phyloP scores from a whole-genome alignment of 108 stramenopile species.

The Conticribra guillardii region DNA sequence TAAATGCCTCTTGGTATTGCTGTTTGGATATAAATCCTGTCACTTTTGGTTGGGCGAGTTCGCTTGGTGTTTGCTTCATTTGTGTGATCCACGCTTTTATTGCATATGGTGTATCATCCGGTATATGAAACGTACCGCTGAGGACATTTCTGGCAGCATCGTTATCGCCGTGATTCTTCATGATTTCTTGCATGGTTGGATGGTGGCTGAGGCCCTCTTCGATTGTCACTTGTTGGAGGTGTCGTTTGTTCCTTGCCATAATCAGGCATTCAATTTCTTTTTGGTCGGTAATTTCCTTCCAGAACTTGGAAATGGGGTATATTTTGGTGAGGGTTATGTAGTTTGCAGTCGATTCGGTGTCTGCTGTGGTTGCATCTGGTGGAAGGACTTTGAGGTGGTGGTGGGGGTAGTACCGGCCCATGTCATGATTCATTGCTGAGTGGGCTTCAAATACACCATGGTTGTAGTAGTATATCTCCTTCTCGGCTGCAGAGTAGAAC shows the following conservation, averaged over 20 bases:
- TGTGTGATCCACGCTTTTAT: not conserved
- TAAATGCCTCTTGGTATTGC: conserved; percentile 14
- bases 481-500: not conserved
- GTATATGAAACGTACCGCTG: not conserved
- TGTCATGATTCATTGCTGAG: not conserved
- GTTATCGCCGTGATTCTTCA: not conserved
- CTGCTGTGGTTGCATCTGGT: too few species aligned
- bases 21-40: conserved; percentile 5
- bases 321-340: not conserved
- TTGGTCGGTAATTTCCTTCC: too few species aligned
- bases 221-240: conserved; percentile 6
- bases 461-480: conserved; percentile 11
- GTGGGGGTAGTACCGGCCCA: not conserved
- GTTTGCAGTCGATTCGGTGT: not conserved
- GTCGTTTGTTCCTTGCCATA: conserved; percentile 8
- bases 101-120: not conserved
- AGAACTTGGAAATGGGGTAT: too few species aligned
- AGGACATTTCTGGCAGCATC: not conserved
- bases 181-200: not conserved
- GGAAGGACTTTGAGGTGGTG: conserved; percentile 8
- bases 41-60: not conserved
- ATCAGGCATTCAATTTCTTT: conserved; percentile 3
- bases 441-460: conserved; percentile 15
- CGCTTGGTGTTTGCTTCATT: not conserved
- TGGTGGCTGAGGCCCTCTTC: conserved; percentile 1